Evolutionary conservation across 2,329 filamentous ascomycete genomes (phyloP).

Genomic region (Aspergillus latus): DNA sequence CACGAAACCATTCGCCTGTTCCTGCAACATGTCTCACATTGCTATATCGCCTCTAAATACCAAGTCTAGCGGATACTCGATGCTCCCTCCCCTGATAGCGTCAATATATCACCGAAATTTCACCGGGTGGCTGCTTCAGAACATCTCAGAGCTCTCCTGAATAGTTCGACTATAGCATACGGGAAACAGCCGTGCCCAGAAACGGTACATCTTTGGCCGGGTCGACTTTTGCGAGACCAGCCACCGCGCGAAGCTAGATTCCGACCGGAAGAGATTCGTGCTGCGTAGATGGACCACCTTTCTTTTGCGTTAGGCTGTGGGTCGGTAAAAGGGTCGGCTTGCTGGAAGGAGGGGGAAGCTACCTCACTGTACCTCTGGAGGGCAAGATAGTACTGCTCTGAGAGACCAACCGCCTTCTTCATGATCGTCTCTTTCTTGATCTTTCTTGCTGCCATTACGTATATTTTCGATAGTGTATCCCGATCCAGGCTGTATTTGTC

Average conservation of each 20-base stretch:
- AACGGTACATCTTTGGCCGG: conserved; percentile 26
- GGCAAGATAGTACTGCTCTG: conserved; percentile 26
- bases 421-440: conserved; percentile 25
- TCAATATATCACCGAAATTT: background rate
- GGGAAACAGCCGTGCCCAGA: conserved; percentile 36
- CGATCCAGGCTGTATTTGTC: conserved; percentile 18
- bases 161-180: conserved; percentile 35
- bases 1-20: conserved; percentile 7
- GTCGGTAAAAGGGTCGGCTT: background rate
- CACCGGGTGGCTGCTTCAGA: conserved; percentile 16
- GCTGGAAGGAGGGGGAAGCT: conserved; percentile 11
- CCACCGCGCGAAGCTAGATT: conserved; percentile 34
- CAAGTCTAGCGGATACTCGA: background rate
- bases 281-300: conserved; percentile 35
- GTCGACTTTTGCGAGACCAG: conserved; percentile 27
- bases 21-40: conserved; percentile 13
- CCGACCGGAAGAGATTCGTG: conserved; percentile 28
- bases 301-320: conserved; percentile 5
- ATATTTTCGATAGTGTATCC: conserved; percentile 25
- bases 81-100: background rate
- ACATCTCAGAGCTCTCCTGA: conserved; percentile 28
- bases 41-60: conserved; percentile 1
- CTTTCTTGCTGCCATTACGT: conserved; percentile 27
- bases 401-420: conserved; percentile 26
- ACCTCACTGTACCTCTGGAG: conserved; percentile 33